A percentile compares a stretch with the other conserved stretches of the same genome.
Conservation (phyloP, 768 basidiomycete species). For the Hericium rajendrae region DNA sequence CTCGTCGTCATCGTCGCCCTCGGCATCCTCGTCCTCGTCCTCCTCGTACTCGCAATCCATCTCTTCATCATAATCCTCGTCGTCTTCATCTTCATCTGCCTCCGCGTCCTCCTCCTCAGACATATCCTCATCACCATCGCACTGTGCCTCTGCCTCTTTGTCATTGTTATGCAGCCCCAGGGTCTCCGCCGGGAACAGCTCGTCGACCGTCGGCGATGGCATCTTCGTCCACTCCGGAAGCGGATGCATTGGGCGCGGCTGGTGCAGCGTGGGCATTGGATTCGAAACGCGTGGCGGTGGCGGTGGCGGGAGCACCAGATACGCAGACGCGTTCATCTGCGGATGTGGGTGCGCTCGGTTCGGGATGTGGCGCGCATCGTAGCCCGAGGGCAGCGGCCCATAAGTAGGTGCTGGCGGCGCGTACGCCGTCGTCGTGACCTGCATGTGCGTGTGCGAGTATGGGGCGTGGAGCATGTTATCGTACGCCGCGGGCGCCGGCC, state of each 20-base stretch:
- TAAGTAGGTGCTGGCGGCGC: neutral
- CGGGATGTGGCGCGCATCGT: neutral
- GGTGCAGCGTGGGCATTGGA: conserved; percentile 2
- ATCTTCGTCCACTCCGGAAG: conserved; percentile 11
- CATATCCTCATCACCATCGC: conserved; percentile 4
- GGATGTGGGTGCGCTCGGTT: neutral
- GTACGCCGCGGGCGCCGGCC: neutral
- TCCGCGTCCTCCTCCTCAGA: conserved; percentile 9
- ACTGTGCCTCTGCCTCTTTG: conserved; percentile 4
- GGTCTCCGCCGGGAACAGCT: neutral
- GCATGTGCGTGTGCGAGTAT: neutral
- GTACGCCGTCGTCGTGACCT: neutral
- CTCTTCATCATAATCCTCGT: conserved; percentile 3
- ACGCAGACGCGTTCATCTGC: neutral
- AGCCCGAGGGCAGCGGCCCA: neutral
- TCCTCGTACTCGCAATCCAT: conserved; percentile 1
- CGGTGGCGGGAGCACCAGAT: neutral
- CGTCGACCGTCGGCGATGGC: conserved; percentile 4
- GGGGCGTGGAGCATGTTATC: neutral
- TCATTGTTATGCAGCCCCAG: neutral
- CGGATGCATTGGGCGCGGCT: conserved; percentile 9
- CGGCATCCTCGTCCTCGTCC: conserved; percentile 3
- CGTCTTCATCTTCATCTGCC: conserved; percentile 1
- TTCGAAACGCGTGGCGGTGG: neutral
- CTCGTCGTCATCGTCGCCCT: neutral